Base-by-base conservation (phyloP, 176 grass and related monocot species). In the Eragrostis nindensis region DNA sequence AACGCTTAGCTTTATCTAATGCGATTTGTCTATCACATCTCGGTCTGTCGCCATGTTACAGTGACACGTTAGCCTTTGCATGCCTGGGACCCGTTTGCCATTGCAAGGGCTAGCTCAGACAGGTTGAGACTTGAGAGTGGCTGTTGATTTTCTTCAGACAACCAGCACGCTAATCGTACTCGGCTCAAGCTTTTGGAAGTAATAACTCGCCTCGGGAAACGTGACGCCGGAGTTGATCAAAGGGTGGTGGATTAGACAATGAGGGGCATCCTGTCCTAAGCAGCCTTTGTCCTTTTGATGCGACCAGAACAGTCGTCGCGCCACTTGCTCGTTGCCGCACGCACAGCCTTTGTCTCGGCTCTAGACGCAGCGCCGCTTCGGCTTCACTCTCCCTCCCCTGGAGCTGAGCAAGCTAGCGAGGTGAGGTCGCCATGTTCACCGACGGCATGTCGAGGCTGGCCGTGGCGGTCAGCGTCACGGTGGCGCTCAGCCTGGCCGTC, bases 401-500 rank as follows among this genome's bases (percentile, higher is more conserved):
- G 47, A 66, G 42, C n/a, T 24, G 29, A 27, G 30, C 27, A 15
- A 13, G 59, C 3, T 10, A 39, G 30, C n/a, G n/a, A n/a, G n/a
- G 4, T 0, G 74, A 84, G 19, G 26, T 19, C 21, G 60, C 62
- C 15, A 89, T 90, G 88, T 77, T 82, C 67, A 78, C 78, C 60
- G 67, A 86, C 49, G 83, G 88, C 73, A 62, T 82, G 83, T 78
- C 73, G 73, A 78, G 83, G 79, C 61, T 90, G 88, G 69, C 73
- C 6, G 67, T 82, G 24, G 88, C 83, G 60, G 72, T 90, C 4
- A 78, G 66, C 88, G 48, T 90, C 10, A 86, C 75, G 73, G 83
- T 86, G 79, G 88, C 73, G 50, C 78, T 90, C 7, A 86, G 88
- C 49, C 59, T 89, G 56, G 78, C 87, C 27, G 10, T 85, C 40